These are phyloP conservation scores for Ceratobasidium sp. DNA, from an alignment of 1,284 basidiomycete species.

Conservation along the genomic window DNA sequence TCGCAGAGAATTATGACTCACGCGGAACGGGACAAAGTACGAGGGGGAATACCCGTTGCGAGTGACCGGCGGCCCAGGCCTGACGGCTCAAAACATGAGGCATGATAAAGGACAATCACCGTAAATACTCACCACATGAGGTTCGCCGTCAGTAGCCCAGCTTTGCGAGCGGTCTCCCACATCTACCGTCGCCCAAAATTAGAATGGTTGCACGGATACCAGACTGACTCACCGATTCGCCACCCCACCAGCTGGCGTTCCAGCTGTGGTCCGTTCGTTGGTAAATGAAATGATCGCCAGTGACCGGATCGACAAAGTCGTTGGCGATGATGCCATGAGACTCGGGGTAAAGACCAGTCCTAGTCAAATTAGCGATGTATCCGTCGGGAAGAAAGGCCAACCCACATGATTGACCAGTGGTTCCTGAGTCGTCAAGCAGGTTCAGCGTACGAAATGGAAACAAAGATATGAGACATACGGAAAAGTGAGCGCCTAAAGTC, in stretches of 20 bases:
- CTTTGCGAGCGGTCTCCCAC: slow-evolving; percentile 86
- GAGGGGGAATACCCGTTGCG: slow-evolving; percentile 72
- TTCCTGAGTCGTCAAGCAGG: slow-evolving; percentile 64
- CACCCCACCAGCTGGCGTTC: slow-evolving; percentile 84
- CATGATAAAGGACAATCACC: slow-evolving; percentile 11
- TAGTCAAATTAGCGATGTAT: slow-evolving; percentile 54
- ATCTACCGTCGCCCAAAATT: slow-evolving; percentile 64
- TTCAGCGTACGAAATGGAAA: not conserved
- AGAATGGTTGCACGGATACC: not conserved
- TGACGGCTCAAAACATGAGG: slow-evolving; percentile 53
- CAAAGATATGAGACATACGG: slow-evolving; percentile 66
- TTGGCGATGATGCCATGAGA: slow-evolving; percentile 93
- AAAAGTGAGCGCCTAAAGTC: slow-evolving; percentile 82
- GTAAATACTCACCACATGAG: slow-evolving; percentile 81
- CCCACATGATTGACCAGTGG: slow-evolving; percentile 86
- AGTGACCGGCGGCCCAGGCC: slow-evolving; percentile 85
- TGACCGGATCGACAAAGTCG: slow-evolving; percentile 85
- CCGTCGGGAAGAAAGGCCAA: not conserved
- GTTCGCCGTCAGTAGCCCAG: slow-evolving; percentile 82
- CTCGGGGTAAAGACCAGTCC: slow-evolving; percentile 89
- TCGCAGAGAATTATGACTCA: slow-evolving; percentile 55
- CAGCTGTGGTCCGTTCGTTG: slow-evolving; percentile 71
- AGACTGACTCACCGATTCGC: slow-evolving; percentile 77
- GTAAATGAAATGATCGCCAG: slow-evolving; percentile 75
- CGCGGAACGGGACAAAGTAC: slow-evolving; percentile 82